Percentiles rank a stretch among this genome's conserved stretches.
phyloP scores from a whole-genome alignment of 108 stramenopile species.

The Cyclotella baltica region DNA sequence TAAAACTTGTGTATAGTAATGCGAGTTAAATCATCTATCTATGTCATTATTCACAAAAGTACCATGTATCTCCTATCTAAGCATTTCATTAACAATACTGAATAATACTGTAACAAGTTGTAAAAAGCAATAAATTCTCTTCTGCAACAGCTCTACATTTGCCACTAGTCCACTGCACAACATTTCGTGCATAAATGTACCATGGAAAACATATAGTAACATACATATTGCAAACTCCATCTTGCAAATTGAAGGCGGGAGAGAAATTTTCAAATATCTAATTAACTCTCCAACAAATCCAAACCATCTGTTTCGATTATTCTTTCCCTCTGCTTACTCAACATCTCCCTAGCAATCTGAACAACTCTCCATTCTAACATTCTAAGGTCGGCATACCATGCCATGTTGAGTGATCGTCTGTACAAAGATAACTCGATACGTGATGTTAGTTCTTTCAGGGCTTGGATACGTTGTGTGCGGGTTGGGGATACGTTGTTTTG shows the following conservation, averaged over 20 bases:
- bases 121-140: no score
- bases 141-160: neutral
- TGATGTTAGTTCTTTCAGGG: neutral
- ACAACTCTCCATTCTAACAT: conserved; percentile 11
- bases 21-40: no score
- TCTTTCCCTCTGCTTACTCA: neutral
- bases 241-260: neutral
- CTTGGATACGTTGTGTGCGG: neutral
- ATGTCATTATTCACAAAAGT: neutral
- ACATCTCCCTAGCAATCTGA: neutral
- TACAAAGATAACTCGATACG: neutral
- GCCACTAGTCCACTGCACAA: neutral
- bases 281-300: neutral
- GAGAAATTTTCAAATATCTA: neutral
- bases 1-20: no score
- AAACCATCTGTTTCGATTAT: neutral
- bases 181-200: neutral
- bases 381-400: neutral
- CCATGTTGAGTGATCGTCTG: neutral
- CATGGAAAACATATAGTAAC: no score
- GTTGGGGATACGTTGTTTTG: neutral
- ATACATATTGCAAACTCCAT: no score
- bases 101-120: no score
- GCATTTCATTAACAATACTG: no score
- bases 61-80: no score